Evolutionary conservation across 345 rosid species (phyloP).

Genomic region (Melaleuca alternifolia): DNA sequence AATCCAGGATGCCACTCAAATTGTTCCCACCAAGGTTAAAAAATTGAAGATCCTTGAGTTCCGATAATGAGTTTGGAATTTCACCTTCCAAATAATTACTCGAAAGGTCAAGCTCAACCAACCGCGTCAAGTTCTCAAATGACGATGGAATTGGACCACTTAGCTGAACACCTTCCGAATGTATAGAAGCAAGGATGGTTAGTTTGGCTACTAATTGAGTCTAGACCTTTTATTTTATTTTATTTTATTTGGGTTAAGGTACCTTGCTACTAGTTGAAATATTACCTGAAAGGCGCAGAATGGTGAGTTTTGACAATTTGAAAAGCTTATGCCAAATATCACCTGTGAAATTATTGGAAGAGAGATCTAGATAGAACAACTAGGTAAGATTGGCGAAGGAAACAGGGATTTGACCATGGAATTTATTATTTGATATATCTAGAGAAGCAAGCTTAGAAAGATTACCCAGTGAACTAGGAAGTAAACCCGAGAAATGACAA

Average conservation of each 20-base stretch:
- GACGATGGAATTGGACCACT: background rate
- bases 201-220: background rate
- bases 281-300: accelerated
- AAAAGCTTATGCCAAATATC: background rate
- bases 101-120: background rate
- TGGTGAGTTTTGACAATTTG: background rate
- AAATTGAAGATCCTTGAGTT: background rate
- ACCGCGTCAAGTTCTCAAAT: accelerated
- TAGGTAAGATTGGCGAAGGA: too few relatives aligned
- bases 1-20: background rate
- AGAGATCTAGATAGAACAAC: too few relatives aligned
- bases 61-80: background rate
- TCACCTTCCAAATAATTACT: background rate
- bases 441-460: background rate
- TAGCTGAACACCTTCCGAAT: too few relatives aligned
- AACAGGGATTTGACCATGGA: background rate
- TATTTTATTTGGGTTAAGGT: too few relatives aligned
- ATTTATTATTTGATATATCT: accelerated
- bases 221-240: background rate
- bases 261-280: too few relatives aligned
- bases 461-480: background rate
- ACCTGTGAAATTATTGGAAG: too few relatives aligned
- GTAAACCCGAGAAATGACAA: background rate
- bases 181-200: background rate
- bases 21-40: background rate